These are phyloP conservation scores for Colletotrichum plurivorum DNA, from an alignment of 2,329 filamentous ascomycete genomes.

Conservation along the genomic window DNA sequence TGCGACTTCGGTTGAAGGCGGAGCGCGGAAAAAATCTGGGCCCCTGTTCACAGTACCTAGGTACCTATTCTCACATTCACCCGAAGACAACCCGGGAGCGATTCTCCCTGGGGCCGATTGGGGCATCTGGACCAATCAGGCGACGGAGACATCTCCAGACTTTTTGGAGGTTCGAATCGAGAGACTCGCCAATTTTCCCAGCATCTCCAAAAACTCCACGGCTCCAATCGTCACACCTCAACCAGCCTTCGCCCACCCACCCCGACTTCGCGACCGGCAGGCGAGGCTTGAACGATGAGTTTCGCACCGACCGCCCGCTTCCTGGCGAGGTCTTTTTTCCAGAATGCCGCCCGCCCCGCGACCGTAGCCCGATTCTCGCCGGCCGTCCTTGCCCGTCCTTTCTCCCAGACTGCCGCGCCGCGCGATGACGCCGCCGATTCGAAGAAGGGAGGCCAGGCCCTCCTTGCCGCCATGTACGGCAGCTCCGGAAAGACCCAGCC, in stretches of 20 bases:
- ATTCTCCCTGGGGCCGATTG: no score
- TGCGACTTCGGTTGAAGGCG: constrained; percentile 54
- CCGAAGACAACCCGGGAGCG: no score
- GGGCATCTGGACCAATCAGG: constrained; percentile 18
- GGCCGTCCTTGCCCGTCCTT: constrained; percentile 47
- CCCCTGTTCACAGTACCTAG: constrained; percentile 16
- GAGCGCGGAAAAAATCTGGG: constrained; percentile 48
- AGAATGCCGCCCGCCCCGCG: constrained; percentile 43
- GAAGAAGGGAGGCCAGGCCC: constrained; percentile 35
- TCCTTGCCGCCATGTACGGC: constrained; percentile 42
- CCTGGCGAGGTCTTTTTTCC: constrained; percentile 56
- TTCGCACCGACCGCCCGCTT: constrained; percentile 59
- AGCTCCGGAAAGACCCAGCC: constrained; percentile 20
- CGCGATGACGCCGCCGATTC: constrained; percentile 43
- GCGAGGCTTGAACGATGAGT: constrained; percentile 56
- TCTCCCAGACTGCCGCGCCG: constrained; percentile 54
- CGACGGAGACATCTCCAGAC: constrained; percentile 12
- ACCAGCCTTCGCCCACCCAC: not conserved
- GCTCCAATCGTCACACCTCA: constrained; percentile 14
- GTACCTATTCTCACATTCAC: no score
- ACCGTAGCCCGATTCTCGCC: constrained; percentile 39
- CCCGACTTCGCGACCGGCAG: constrained; percentile 43
- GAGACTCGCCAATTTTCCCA: constrained; percentile 31
- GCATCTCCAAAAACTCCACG: constrained; percentile 28
- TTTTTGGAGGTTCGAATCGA: constrained; percentile 14